These are phyloP conservation scores for Aegle marmelos DNA, from an alignment of 345 rosid genomes.

Conservation along the genomic window DNA sequence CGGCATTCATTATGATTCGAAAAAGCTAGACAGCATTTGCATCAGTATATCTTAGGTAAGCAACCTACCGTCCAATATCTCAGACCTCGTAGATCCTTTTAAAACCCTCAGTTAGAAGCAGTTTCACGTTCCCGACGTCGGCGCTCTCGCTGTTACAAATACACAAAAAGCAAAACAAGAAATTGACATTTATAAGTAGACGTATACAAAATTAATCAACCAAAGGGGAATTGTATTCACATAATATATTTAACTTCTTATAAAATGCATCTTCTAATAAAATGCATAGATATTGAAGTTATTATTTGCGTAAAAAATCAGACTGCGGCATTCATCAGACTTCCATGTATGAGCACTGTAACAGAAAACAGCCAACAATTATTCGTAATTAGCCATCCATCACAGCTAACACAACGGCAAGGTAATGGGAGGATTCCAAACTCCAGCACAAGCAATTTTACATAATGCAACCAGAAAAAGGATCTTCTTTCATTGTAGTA, in stretches of 20 bases:
- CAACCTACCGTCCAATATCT: background rate
- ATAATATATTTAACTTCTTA: background rate
- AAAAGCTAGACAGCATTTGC: background rate
- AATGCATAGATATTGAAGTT: background rate
- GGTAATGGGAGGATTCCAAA: background rate
- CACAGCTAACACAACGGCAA: background rate
- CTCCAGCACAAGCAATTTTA: background rate
- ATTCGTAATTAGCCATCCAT: background rate
- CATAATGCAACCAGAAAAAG: background rate
- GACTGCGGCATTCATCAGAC: background rate
- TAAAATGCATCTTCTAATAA: background rate
- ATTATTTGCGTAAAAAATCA: background rate
- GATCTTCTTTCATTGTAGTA: background rate
- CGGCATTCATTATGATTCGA: background rate
- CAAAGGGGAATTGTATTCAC: background rate
- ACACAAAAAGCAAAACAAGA: background rate
- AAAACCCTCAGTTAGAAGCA: conserved; percentile 23
- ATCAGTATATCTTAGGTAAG: background rate
- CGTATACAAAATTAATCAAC: background rate
- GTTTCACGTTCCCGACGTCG: conserved; percentile 33
- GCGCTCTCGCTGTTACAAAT: conserved; percentile 34
- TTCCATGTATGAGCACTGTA: background rate
- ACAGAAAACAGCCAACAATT: background rate
- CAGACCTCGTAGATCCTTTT: conserved; percentile 1
- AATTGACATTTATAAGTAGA: background rate